Conservation (phyloP, 345 rosid species). For the Cardamine occulta region DNA sequence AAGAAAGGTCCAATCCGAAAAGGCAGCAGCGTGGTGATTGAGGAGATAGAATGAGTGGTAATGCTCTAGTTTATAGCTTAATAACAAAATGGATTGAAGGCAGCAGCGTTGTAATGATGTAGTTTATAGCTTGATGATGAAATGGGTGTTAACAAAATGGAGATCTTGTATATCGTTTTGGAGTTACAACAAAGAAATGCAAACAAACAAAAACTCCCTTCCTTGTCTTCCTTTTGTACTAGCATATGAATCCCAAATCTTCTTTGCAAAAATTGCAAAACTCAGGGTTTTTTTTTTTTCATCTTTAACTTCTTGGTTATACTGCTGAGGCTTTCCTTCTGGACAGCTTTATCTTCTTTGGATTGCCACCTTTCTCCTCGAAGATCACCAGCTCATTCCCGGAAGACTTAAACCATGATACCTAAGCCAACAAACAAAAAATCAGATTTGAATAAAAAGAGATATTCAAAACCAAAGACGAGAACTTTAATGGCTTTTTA, state of each 20-base stretch:
- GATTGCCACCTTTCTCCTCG: constrained; percentile 92
- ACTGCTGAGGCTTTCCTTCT: constrained; percentile 53
- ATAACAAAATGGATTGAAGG: too few species aligned
- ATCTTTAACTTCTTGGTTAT: too few species aligned
- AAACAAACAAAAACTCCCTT: constrained; percentile 25
- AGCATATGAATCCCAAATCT: too few species aligned
- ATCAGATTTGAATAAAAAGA: constrained; percentile 15
- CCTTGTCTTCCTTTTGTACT: constrained; percentile 20
- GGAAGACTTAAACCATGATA: constrained; percentile 94
- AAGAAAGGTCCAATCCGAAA: constrained; percentile 32
- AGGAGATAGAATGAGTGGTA: constrained; percentile 56
- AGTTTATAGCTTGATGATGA: too few species aligned
- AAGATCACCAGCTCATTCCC: constrained; percentile 83
- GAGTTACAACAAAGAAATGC: constrained; percentile 14
- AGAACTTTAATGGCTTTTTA: not conserved
- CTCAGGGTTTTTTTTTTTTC: not conserved
- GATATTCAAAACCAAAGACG: not conserved
- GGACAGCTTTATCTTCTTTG: constrained; percentile 64
- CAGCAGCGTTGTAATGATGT: too few species aligned
- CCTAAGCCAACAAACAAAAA: constrained; percentile 47
- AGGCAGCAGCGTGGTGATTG: constrained; percentile 55
- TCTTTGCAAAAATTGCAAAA: too few species aligned
- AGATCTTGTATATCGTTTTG: constrained; percentile 11
- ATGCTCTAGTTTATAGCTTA: constrained; percentile 12
- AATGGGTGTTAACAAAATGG: constrained; percentile 15